Percentiles rank a stretch among this genome's conserved stretches.
phyloP scores from a whole-genome alignment of 2,329 filamentous ascomycete species.

The Arthrobotrys sphaeroides region DNA sequence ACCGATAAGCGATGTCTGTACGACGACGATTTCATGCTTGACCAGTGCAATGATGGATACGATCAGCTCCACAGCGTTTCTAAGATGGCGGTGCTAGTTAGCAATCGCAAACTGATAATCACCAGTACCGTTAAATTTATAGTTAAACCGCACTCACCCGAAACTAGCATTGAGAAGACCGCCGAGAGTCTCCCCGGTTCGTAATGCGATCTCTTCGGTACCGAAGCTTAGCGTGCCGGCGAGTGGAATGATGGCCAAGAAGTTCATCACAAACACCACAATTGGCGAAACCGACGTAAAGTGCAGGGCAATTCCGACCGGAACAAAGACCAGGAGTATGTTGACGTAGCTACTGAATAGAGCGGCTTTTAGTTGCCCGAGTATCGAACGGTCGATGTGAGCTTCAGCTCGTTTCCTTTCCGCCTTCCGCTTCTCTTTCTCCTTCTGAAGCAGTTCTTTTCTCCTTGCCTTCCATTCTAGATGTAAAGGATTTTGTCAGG shows the following conservation, averaged over 20 bases:
- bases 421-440: slow-evolving; percentile 31
- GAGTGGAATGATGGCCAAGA: slow-evolving; percentile 89
- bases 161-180: slow-evolving; percentile 91
- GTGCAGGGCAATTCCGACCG: slow-evolving; percentile 79
- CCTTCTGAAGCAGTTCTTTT: slow-evolving; percentile 24
- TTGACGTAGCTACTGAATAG: slow-evolving; percentile 88
- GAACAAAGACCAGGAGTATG: slow-evolving; percentile 78
- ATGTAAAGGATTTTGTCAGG: too few species aligned
- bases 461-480: slow-evolving; percentile 48
- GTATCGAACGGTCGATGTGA: slow-evolving; percentile 66
- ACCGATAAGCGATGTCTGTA: slow-evolving; percentile 90
- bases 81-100: slow-evolving; percentile 56
- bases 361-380: slow-evolving; percentile 76
- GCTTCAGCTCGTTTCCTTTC: slow-evolving; percentile 35
- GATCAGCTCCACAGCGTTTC: slow-evolving; percentile 88
- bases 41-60: slow-evolving; percentile 82
- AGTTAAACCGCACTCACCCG: slow-evolving; percentile 68
- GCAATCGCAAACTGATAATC: slow-evolving; percentile 40
- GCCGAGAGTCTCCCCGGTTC: slow-evolving; percentile 84
- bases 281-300: slow-evolving; percentile 67
- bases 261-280: slow-evolving; percentile 85
- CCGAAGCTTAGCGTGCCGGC: slow-evolving; percentile 87
- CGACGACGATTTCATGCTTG: slow-evolving; percentile 79
- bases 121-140: not conserved
- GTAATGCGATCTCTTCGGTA: slow-evolving; percentile 86